These are phyloP conservation scores for Zoysia japonica DNA, from an alignment of 176 grass and related monocot genomes.

Conservation along the genomic window DNA sequence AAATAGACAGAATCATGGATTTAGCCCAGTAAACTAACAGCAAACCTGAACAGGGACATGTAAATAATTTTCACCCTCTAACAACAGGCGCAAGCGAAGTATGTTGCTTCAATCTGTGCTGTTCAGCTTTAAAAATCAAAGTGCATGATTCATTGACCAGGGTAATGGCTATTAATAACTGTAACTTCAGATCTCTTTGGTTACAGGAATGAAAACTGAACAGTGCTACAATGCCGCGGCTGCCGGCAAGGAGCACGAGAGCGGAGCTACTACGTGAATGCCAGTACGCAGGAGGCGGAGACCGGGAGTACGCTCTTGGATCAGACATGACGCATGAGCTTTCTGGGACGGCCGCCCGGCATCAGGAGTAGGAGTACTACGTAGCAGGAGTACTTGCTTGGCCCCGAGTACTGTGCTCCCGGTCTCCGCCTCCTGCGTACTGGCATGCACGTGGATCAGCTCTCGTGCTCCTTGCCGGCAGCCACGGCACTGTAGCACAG, in stretches of 20 bases:
- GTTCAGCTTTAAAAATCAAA: slow-evolving; percentile 1
- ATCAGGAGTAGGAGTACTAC: too few relatives aligned
- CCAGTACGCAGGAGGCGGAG: too few relatives aligned
- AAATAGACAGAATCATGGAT: slow-evolving; percentile 17
- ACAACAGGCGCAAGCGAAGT: neutral
- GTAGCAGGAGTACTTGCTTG: too few relatives aligned
- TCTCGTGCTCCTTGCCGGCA: neutral
- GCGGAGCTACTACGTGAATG: too few relatives aligned
- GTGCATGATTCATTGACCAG: neutral
- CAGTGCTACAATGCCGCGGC: neutral
- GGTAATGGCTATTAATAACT: neutral
- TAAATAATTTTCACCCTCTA: neutral
- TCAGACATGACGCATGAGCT: too few relatives aligned
- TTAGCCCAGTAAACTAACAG: slow-evolving; percentile 8
- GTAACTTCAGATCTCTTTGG: neutral
- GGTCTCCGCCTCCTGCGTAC: too few relatives aligned
- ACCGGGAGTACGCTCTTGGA: too few relatives aligned
- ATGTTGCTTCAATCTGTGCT: neutral
- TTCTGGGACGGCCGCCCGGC: too few relatives aligned
- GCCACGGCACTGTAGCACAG: neutral
- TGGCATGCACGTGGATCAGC: too few relatives aligned
- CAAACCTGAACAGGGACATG: neutral
- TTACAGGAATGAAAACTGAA: neutral
- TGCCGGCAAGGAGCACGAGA: too few relatives aligned
- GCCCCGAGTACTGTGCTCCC: too few relatives aligned